Evolutionary conservation across 345 rosid genomes (phyloP).

Genomic region (Salix arbutifolia): DNA sequence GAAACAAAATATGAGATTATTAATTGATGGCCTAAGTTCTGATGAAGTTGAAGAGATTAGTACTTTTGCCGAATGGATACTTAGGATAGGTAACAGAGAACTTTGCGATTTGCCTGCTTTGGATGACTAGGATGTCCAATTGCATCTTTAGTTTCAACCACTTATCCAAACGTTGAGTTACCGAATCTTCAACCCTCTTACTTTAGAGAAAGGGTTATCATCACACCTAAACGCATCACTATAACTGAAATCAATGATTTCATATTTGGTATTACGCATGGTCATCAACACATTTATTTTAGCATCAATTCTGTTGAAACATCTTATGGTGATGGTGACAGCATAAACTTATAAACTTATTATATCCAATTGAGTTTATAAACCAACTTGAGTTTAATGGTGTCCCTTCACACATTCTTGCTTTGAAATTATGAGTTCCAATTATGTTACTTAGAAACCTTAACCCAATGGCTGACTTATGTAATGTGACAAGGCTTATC

Average conservation of each 20-base stretch:
- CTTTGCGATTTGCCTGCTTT: accelerated
- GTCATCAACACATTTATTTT: not conserved
- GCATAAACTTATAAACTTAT: not conserved
- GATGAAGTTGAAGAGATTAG: accelerated
- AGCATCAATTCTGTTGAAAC: not conserved
- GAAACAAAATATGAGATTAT: not conserved
- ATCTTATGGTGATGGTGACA: not conserved
- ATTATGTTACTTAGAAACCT: constrained; percentile 6
- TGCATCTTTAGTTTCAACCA: not conserved
- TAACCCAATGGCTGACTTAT: not conserved
- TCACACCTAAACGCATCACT: not conserved
- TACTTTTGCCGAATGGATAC: not conserved
- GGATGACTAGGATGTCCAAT: not conserved
- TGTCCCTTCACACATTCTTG: not conserved
- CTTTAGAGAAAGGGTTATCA: not conserved
- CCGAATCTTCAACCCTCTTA: not conserved
- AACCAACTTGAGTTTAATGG: not conserved
- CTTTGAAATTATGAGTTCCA: constrained; percentile 2
- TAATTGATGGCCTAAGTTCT: too few relatives aligned
- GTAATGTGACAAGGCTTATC: constrained; percentile 2
- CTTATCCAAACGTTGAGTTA: not conserved
- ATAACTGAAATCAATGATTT: not conserved
- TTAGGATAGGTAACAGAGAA: not conserved
- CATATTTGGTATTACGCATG: not conserved
- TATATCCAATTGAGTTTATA: not conserved